Evolutionary conservation across 2,329 filamentous ascomycete genomes (phyloP), one percentile per base, ranked within the genome.

Genomic region (Fusarium sp.): DNA sequence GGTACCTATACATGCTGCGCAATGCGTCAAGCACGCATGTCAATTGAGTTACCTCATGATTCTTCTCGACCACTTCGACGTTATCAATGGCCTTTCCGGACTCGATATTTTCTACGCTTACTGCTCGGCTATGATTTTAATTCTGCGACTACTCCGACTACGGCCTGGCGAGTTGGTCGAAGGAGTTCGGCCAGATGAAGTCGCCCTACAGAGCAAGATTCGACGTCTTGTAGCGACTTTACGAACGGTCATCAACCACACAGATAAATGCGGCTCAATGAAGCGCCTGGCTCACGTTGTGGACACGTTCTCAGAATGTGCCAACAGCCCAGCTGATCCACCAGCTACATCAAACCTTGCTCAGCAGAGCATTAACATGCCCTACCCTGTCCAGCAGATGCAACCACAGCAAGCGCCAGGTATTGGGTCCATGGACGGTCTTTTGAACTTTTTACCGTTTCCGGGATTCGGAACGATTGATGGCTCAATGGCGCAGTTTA

Each of bases 101-200:
- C 69, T 80, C 1, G 79, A 81, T 30, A 71, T 79, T 4, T 81
- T 79, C 37, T 81, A 81, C 53, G 73, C 76, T 34, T 80, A 79
- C 60, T 79, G 76, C 45, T 75, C 77, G 3, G 74, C 74, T 3
- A 80, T 81, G 76, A 70, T 77, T 0, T 12, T 72, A 0, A 72
- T 72, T 6, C 52, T 72, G 3, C n/a, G 69, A 4, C 24, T 72
- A 12, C 59, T 72, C 1, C 48, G 66, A 13, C 9, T 70, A 12
- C 48, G 55, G 1, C 66, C 61, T 2, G 61, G 52, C 0, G 57
- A 57, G 5, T 22, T 20, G 1, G 45, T 54, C 8, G 61, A 67
- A 14, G 34, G 42, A 3, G 25, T 58, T 8, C 30, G 56, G 2
- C 25, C 32, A 2, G 66, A 65, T 0, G 69, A 72, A 45, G 57